Evolutionary conservation across 495 filamentous ascomycete genomes (phyloP), one percentile per base, ranked within the genome.

Genomic region (Aspergillus ostianus): DNA sequence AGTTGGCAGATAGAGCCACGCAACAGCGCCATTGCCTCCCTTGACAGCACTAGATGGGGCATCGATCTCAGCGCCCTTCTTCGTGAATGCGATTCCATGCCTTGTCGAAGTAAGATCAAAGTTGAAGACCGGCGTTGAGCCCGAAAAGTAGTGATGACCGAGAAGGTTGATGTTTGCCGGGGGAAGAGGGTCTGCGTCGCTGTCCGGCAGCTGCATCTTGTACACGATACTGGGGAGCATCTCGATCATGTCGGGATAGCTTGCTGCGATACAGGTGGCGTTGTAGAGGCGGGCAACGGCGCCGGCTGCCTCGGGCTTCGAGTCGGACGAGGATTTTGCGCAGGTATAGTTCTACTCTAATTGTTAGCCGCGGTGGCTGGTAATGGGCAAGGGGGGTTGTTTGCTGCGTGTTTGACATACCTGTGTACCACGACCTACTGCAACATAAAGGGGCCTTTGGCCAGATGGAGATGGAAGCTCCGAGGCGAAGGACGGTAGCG

Each of bases 271-370:
- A 78, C 93, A 98, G 52, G 88, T 88, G 47, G 83, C 87, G 74
- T 98, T 90, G 86, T 87, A 97, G 61, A 98, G 91, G 23, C 81
- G 86, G 50, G 94, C 94, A 18, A 91, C 71, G 55, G 94, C 94
- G 59, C 94, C 94, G 46, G 81, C 70, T 18, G 85, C 72, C 5
- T 68, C 69, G n/a, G 93, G 93, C 0, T 73, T 69, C 0, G 85
- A 81, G 1, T 78, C 72, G 3, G 83, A 67, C 62, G 84, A 81
- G 55, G 75, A 75, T 32, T 80, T 69, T 41, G 82, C 78, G 79
- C 93, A 97, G 58, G 91, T 92, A 74, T 97, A 98, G 81, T 97
- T 97, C 78, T 97, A 84, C 55, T 41, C 13, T 8, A 2, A 45
- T 48, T 10, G 55, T 60, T 51, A 48, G 53, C 59, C 12, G 59